Base-by-base conservation (phyloP, 208 protist genomes). In the Acanthamoeba royreba region DNA sequence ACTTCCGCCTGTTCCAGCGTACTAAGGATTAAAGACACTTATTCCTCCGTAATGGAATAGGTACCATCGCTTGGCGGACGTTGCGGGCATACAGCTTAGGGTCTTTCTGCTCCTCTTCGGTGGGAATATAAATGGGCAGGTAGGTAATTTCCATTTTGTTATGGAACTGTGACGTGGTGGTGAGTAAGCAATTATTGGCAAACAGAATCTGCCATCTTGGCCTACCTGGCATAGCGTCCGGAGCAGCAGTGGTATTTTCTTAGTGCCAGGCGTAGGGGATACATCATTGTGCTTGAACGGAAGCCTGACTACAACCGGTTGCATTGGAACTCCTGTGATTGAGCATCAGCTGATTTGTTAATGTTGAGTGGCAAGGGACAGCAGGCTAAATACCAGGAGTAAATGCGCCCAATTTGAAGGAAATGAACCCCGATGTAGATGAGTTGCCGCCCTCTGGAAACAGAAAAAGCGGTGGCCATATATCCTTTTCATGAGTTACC, bases 71-170 rank as follows among this genome's bases (percentile, higher is more conserved):
- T 35, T 91, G 52, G 19, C 85, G 47, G 7, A 98, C 98, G 58
- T 98, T 98, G 25, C 86, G 92, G 0, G 98, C 98, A 89, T 98
- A 99, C 45, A 98, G 49, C 8, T 92, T 94, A 5, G 97, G 86
- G 58, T 98, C 95, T 11, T 94, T 90, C 92, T 95, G 93, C 95
- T 98, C 98, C 66, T 96, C 97, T 52, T 97, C 96, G 49, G 97
- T 98, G 0, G 98, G 98, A 69, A 96, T 81, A 94, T 99, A 98
- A 40, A 98, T 97, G 0, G 98, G 98, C 38, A 99, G 96, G 25
- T 95, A 94, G 31, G 96, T 96, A 7, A 98, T 93, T 93, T 99
- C 97, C 13, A 97, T 94, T 79, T 96, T 94, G 79, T 97, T 98
- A 17, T 98, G 96, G 92, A 98, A 98, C 95, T 99, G 98, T 88